Base-by-base conservation (phyloP, 2,329 filamentous ascomycete genomes). In the Colletotrichum plurivorum region DNA sequence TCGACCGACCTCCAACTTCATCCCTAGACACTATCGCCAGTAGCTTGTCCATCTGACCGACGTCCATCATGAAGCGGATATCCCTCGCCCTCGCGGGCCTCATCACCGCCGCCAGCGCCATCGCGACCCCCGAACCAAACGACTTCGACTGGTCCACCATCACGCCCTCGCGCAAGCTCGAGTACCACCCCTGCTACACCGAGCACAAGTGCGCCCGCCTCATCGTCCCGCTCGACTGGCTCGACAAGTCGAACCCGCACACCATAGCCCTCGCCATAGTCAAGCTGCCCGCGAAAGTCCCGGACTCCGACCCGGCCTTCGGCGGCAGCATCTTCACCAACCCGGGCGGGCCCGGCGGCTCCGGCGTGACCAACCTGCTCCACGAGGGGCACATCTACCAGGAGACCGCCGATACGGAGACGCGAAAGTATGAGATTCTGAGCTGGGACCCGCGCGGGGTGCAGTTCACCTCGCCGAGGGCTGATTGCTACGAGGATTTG, bases 361-460 rank as follows among this genome's bases (percentile, higher is more conserved):
- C 81, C 0, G 84, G 84, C 9, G 77, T 84, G 3, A 43, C 36
- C 0, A 71, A 78, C 13, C 39, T 79, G 6, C 72, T 78, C 8
- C 3, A 5, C 1, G 46, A 27, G 3, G 82, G 77, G n/a, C 64
- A 54, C 2, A 64, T 73, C 8, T 53, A 73, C 4, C 66, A 66
- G 7, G 49, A 31, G 3, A 60, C 53, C 41, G 62, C 55, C 36
- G 77, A 79, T 51, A 73, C 74, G 4, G 76, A 74, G 20, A 72
- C 67, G 27, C 75, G 74, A 6, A 79, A 82, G 67, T 83, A 83
- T 49, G 81, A 83, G 62, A 76, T 84, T 16, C 70, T 85, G 5
- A 79, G 79, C 7, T 85, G 83, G 70, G 84, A 85, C 70, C 83
- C 84, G 0, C 79, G 84, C 5, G 84, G 83, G 22, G 70, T 84